phyloP scores from a whole-genome alignment of 768 basidiomycete genomes.

The Neoboletus brunneissimus region DNA sequence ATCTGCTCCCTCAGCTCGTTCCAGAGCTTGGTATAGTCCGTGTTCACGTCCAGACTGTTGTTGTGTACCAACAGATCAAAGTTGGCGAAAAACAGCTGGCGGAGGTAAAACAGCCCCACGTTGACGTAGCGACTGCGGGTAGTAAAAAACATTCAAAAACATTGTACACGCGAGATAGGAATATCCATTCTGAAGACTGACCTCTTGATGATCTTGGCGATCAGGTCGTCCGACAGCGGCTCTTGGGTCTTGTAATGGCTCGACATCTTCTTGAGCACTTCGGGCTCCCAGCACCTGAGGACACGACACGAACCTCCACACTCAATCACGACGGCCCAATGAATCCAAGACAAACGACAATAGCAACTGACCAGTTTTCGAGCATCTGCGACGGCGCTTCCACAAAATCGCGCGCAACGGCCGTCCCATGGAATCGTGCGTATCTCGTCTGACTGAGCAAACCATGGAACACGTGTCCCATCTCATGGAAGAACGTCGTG shows the following conservation, averaged over 20 bases:
- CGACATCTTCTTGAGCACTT: constrained; percentile 74
- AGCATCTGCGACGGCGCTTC: constrained; percentile 93
- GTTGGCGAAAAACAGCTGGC: constrained; percentile 72
- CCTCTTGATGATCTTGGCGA: constrained; percentile 80
- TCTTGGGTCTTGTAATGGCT: constrained; percentile 74
- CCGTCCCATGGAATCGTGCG: constrained; percentile 79
- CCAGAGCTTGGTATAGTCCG: constrained; percentile 81
- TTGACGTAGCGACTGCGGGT: constrained; percentile 66
- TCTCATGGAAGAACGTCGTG: constrained; percentile 90
- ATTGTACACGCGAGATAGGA: not conserved
- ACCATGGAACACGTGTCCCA: constrained; percentile 74
- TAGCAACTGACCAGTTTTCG: constrained; percentile 68
- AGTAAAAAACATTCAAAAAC: not conserved
- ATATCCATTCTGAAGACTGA: constrained; percentile 21
- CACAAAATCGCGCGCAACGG: constrained; percentile 78
- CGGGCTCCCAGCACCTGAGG: constrained; percentile 75
- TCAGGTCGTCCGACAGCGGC: constrained; percentile 62
- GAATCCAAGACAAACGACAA: not conserved
- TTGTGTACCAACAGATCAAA: constrained; percentile 27
- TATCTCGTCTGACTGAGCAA: constrained; percentile 69
- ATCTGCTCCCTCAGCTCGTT: constrained; percentile 66
- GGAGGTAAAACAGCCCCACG: constrained; percentile 67
- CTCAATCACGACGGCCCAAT: not conserved
- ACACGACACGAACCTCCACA: not conserved
- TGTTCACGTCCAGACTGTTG: constrained; percentile 43